Percentiles rank a stretch among this genome's conserved stretches.
These are phyloP conservation scores for Blastocystis hominis DNA, from an alignment of 352 stramenopile genomes.

Conservation along the genomic window DNA sequence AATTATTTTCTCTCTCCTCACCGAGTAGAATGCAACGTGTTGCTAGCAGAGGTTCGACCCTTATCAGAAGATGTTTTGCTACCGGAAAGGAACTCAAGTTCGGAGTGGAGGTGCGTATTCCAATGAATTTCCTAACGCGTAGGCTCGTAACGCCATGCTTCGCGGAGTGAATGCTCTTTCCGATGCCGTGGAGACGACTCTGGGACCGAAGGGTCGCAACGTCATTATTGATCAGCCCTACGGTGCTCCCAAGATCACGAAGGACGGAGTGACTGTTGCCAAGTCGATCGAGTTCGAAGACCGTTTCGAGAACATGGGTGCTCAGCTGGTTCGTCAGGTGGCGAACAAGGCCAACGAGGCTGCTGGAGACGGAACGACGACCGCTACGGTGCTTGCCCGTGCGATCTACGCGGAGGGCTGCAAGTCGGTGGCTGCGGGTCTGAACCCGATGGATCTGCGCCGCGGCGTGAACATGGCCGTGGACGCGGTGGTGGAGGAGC, in stretches of 20 bases:
- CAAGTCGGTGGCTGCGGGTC: conserved; percentile 92
- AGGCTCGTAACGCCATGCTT: conserved; percentile 91
- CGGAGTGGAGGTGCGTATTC: conserved; percentile 73
- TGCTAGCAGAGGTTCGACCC: background rate
- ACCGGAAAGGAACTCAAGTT: conserved; percentile 96
- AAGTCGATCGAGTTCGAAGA: conserved; percentile 93
- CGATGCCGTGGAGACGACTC: conserved; percentile 93
- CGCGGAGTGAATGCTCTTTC: conserved; percentile 92
- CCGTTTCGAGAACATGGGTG: conserved; percentile 72
- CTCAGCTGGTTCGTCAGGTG: conserved; percentile 72
- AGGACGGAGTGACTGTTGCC: conserved; percentile 91
- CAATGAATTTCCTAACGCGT: background rate
- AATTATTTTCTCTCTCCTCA: background rate
- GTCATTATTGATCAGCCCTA: conserved; percentile 97
- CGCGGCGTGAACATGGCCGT: conserved; percentile 93
- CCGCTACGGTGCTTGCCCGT: conserved; percentile 91
- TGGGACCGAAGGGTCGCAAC: conserved; percentile 98
- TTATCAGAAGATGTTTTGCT: conserved; percentile 36
- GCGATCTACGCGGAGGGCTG: conserved; percentile 96
- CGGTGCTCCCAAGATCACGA: conserved; percentile 89
- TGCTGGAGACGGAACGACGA: conserved; percentile 98
- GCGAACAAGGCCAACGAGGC: conserved; percentile 98
- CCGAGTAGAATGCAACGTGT: conserved; percentile 20
- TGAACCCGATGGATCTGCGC: conserved; percentile 98
- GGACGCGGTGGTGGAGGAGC: conserved; percentile 83